A percentile compares a stretch with the other conserved stretches of the same genome.
Conservation (phyloP, 148 eudicot species). For the Fallopia convolvulus region DNA sequence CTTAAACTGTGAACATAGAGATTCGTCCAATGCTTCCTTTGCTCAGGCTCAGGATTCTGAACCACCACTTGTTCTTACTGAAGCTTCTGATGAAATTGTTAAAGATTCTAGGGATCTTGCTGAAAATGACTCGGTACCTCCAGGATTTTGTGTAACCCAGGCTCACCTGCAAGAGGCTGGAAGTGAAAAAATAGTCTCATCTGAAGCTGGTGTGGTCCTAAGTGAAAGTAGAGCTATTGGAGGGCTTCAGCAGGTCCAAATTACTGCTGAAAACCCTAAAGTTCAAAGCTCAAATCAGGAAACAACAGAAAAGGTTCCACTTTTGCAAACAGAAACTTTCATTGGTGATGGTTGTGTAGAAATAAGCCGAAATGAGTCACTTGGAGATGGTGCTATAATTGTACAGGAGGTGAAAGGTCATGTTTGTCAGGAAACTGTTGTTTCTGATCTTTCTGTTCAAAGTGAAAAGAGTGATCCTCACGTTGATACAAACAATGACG, state of each 20-base stretch:
- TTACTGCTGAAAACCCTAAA: not conserved
- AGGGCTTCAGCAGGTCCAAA: not conserved
- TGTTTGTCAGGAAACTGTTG: constrained; percentile 8
- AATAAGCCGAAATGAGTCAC: not conserved
- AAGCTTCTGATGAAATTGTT: constrained; percentile 7
- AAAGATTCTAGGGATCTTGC: constrained; percentile 8
- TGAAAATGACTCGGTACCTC: constrained; percentile 16
- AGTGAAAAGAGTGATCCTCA: not conserved
- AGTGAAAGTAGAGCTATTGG: not conserved
- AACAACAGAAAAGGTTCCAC: constrained; percentile 7
- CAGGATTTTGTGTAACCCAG: constrained; percentile 20
- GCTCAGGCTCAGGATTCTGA: not conserved
- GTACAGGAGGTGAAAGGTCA: constrained; percentile 15
- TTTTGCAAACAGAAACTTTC: constrained; percentile 8
- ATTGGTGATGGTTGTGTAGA: constrained; percentile 8
- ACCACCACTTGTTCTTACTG: not conserved
- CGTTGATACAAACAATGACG: not conserved
- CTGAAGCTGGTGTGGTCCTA: constrained; percentile 1
- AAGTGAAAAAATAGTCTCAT: not conserved
- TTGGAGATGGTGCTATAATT: constrained; percentile 12
- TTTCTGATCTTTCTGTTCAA: constrained; percentile 5
- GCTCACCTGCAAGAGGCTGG: constrained; percentile 9
- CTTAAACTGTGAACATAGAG: not conserved
- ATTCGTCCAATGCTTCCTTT: not conserved
- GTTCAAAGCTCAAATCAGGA: not conserved